phyloP scores from a whole-genome alignment of 1,284 basidiomycete genomes.

The Laetiporus sulphureus region DNA sequence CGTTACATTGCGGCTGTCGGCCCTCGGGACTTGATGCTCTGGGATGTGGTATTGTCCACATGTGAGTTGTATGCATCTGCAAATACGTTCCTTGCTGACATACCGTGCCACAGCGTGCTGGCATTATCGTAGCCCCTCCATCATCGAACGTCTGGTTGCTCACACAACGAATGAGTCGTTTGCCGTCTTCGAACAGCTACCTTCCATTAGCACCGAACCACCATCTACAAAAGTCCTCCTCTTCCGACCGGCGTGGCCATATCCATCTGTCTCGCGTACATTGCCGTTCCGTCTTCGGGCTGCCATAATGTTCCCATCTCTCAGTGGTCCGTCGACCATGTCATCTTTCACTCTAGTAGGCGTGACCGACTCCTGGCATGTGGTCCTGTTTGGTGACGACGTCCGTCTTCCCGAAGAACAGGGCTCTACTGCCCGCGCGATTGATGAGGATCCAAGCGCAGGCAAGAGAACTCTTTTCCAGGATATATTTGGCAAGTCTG shows the following conservation, averaged over 20 bases:
- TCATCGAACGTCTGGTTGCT: slow-evolving; percentile 40
- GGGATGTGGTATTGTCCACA: slow-evolving; percentile 78
- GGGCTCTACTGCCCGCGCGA: slow-evolving; percentile 35
- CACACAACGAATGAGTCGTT: slow-evolving; percentile 56
- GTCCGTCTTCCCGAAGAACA: slow-evolving; percentile 34
- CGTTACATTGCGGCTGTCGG: slow-evolving; percentile 56
- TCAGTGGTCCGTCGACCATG: slow-evolving; percentile 21
- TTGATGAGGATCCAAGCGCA: slow-evolving; percentile 28
- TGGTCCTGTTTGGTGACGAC: slow-evolving; percentile 59
- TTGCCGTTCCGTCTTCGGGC: slow-evolving; percentile 58
- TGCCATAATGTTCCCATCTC: slow-evolving; percentile 39
- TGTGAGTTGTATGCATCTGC: slow-evolving; percentile 42
- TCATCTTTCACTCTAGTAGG: slow-evolving; percentile 53
- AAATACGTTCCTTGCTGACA: not conserved
- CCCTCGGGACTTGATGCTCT: slow-evolving; percentile 54
- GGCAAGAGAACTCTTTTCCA: slow-evolving; percentile 65
- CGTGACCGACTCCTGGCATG: slow-evolving; percentile 57
- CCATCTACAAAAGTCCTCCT: slow-evolving; percentile 38
- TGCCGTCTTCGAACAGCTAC: slow-evolving; percentile 42
- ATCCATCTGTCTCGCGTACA: slow-evolving; percentile 34
- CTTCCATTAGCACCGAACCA: slow-evolving; percentile 21
- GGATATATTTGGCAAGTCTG: slow-evolving; percentile 76
- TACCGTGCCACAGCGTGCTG: slow-evolving; percentile 46
- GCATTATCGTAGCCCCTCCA: slow-evolving; percentile 36
- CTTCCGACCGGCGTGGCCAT: slow-evolving; percentile 41